Conservation (phyloP, 768 basidiomycete genomes). For the Wakefieldia striispora region DNA sequence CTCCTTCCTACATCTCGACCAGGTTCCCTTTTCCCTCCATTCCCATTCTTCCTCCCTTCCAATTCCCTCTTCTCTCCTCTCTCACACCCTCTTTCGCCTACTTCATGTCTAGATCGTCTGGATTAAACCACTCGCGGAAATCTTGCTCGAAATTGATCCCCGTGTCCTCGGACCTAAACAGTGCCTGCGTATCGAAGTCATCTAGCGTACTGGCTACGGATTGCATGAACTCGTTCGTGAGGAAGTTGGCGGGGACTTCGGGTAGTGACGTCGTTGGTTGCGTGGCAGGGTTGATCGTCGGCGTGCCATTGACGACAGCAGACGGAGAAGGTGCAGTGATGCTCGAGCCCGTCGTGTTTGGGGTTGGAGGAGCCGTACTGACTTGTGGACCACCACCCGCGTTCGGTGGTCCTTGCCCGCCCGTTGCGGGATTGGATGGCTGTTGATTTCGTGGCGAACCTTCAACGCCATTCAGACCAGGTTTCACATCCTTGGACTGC, state of each 20-base stretch:
- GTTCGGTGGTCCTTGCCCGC: slow-evolving; percentile 22
- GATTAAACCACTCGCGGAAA: slow-evolving; percentile 76
- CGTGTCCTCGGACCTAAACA: slow-evolving; percentile 47
- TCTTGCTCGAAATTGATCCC: slow-evolving; percentile 66
- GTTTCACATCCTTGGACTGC: slow-evolving; percentile 34
- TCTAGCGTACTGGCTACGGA: slow-evolving; percentile 41
- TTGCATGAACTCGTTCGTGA: slow-evolving; percentile 44
- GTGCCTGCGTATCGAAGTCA: slow-evolving; percentile 31
- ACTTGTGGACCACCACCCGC: slow-evolving; percentile 19
- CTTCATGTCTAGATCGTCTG: slow-evolving; percentile 39
- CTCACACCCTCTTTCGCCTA: neutral
- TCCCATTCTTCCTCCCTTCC: neutral
- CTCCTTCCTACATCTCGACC: slow-evolving; percentile 8
- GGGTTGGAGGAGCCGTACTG: slow-evolving; percentile 38
- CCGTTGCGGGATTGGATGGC: slow-evolving; percentile 24
- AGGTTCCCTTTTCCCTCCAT: neutral
- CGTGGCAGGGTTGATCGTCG: slow-evolving; percentile 27
- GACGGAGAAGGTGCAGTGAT: slow-evolving; percentile 40
- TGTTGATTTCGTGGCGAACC: slow-evolving; percentile 46
- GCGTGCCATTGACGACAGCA: slow-evolving; percentile 32
- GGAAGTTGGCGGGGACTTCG: slow-evolving; percentile 23
- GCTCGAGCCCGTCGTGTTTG: slow-evolving; percentile 30
- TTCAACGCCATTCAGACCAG: slow-evolving; percentile 29
- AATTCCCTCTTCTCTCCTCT: slow-evolving; percentile 1
- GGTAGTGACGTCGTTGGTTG: slow-evolving; percentile 26